Percentiles rank a stretch among this genome's conserved stretches.
Evolutionary conservation across 768 basidiomycete species (phyloP).

Genomic region (Hebeloma cylindrosporum): DNA sequence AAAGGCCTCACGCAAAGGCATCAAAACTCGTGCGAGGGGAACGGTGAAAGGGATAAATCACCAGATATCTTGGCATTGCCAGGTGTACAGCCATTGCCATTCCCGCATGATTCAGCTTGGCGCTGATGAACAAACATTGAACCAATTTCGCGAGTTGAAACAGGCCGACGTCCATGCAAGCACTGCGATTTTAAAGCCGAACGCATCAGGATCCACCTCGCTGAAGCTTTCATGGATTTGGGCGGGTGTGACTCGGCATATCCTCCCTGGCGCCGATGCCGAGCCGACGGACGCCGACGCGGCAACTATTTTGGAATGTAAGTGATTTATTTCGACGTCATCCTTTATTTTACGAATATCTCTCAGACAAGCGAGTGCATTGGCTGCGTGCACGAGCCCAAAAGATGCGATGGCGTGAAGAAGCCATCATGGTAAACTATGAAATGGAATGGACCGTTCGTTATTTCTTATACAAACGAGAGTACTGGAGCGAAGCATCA

Average conservation of each 20-base stretch:
- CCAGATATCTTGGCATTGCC: not conserved
- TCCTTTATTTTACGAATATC: not conserved
- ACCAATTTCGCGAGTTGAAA: not conserved
- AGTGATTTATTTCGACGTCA: not conserved
- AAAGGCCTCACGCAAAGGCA: not conserved
- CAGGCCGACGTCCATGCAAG: constrained; percentile 15
- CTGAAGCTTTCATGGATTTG: constrained; percentile 16
- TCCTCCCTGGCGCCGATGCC: not conserved
- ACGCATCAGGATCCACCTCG: constrained; percentile 6
- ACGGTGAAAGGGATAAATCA: not conserved
- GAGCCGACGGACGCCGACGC: not conserved
- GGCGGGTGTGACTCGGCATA: not conserved
- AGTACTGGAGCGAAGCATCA: no score
- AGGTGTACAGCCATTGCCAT: constrained; percentile 4
- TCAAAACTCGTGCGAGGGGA: not conserved
- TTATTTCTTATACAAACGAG: not conserved
- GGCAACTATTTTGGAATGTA: constrained; percentile 6
- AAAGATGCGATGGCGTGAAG: constrained; percentile 12
- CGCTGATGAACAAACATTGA: not conserved
- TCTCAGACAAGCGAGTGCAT: constrained; percentile 14
- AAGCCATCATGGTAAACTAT: constrained; percentile 4
- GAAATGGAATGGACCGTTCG: constrained; percentile 6
- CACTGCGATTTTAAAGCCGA: constrained; percentile 16
- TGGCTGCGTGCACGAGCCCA: constrained; percentile 18
- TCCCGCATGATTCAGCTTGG: not conserved